phyloP scores from a whole-genome alignment of 2,329 filamentous ascomycete genomes.

The Alternaria arborescens region DNA sequence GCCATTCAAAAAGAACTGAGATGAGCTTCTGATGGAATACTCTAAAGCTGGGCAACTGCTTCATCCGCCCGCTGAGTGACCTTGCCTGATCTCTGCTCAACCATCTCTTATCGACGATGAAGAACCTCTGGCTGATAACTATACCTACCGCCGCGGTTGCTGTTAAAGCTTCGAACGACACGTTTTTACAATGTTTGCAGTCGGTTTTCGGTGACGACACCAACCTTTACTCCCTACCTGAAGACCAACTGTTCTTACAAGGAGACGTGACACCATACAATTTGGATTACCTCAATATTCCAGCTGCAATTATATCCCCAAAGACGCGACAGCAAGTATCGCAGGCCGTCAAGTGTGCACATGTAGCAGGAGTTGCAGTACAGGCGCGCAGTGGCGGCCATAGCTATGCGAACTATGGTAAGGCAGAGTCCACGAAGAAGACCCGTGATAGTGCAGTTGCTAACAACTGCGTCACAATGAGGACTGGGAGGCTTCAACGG shows the following conservation, averaged over 20 bases:
- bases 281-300: background rate
- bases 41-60: background rate
- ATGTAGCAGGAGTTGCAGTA: background rate
- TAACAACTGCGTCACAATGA: background rate
- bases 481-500: background rate
- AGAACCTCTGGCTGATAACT: background rate
- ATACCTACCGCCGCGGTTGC: background rate
- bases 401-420: slow-evolving; percentile 7
- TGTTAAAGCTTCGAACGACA: background rate
- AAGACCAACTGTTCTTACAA: background rate
- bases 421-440: background rate
- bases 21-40: background rate
- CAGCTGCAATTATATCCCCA: background rate
- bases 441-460: background rate
- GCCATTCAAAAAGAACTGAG: background rate
- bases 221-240: background rate
- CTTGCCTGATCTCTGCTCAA: background rate
- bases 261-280: background rate
- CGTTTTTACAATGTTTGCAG: background rate
- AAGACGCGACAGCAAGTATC: background rate
- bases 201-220: background rate
- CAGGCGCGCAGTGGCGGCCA: slow-evolving; percentile 1
- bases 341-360: background rate
- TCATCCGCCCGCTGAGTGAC: background rate
- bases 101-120: background rate